These are phyloP conservation scores for Cornus suecica DNA, from an alignment of 148 eudicot genomes.

Conservation along the genomic window DNA sequence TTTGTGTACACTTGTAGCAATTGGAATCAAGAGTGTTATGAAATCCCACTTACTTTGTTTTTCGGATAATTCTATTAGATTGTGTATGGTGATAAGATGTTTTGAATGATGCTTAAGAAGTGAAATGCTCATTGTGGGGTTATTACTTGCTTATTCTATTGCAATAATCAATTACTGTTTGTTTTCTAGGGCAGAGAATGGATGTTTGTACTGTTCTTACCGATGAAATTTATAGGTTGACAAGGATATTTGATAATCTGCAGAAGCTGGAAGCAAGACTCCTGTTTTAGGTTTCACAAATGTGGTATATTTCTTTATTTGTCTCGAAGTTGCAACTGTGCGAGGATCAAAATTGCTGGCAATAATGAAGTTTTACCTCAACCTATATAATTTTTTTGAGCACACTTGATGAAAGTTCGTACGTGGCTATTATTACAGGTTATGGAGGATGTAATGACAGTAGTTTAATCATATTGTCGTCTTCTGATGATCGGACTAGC, in stretches of 20 bases:
- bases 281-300: conserved; percentile 55
- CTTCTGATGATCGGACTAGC: conserved; percentile 89
- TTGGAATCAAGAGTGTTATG: background rate
- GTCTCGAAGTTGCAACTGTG: too few relatives aligned
- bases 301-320: too few relatives aligned
- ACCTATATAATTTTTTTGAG: too few relatives aligned
- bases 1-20: background rate
- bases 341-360: too few relatives aligned
- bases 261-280: conserved; percentile 54
- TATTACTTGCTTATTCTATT: conserved; percentile 61
- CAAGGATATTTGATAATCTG: conserved; percentile 71
- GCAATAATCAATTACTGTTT: conserved; percentile 74
- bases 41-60: background rate
- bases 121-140: conserved; percentile 90
- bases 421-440: conserved; percentile 67
- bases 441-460: conserved; percentile 87
- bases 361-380: too few relatives aligned
- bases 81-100: background rate
- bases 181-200: conserved; percentile 89
- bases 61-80: background rate
- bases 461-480: conserved; percentile 72
- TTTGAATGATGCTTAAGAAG: conserved; percentile 45
- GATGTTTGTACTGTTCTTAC: conserved; percentile 23
- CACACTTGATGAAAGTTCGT: conserved; percentile 64
- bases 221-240: background rate